Conservation (phyloP, 257 asterid genomes). For the Solanum piurae region DNA sequence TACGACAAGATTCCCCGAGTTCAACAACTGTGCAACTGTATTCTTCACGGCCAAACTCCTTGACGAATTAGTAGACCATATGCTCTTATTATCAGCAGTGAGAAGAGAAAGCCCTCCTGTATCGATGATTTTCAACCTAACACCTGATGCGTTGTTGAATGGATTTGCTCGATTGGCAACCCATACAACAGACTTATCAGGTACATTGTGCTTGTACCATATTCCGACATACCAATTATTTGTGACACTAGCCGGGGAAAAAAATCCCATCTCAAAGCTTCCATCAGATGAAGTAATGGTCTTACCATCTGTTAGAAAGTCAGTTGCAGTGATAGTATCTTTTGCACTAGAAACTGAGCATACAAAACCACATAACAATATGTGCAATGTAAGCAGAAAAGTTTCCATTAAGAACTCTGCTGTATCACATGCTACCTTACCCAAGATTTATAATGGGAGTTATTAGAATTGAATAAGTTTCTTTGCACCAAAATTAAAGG, state of each 20-base stretch:
- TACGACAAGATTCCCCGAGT: no score
- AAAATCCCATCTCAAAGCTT: background rate
- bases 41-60: no score
- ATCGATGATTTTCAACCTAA: no score
- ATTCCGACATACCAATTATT: background rate
- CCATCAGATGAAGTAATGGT: constrained; percentile 10
- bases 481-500: background rate
- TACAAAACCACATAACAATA: background rate
- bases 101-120: no score
- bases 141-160: no score
- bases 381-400: background rate
- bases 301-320: constrained; percentile 3
- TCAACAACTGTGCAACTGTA: no score
- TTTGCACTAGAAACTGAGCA: background rate
- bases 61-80: no score
- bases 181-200: background rate
- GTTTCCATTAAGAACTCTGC: background rate
- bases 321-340: background rate
- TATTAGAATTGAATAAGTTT: background rate
- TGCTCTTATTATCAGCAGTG: no score
- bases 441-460: background rate
- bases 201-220: background rate
- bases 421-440: background rate
- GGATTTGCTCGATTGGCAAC: no score
- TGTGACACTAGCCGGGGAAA: background rate